These are phyloP conservation scores for Diaporthe batatas DNA, from an alignment of 2,329 filamentous ascomycete genomes.

Conservation along the genomic window DNA sequence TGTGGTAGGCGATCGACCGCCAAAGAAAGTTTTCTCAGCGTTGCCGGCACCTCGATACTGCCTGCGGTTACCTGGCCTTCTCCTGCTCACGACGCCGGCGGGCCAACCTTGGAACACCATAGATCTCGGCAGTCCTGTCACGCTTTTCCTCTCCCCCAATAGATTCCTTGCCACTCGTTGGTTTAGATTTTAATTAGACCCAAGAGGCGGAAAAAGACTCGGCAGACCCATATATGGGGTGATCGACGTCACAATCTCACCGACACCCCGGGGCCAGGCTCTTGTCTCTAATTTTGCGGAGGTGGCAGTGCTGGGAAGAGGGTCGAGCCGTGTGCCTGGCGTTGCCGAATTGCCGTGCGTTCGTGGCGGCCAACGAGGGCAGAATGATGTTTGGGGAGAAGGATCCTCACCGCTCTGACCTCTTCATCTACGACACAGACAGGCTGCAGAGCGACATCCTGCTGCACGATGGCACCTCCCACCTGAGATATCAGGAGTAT, in stretches of 20 bases:
- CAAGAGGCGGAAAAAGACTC: background rate
- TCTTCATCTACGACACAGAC: constrained; percentile 55
- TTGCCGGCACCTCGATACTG: constrained; percentile 5
- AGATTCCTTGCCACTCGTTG: constrained; percentile 16
- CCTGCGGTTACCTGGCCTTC: constrained; percentile 4
- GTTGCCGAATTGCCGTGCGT: constrained; percentile 24
- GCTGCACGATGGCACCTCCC: constrained; percentile 50
- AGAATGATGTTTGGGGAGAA: constrained; percentile 25
- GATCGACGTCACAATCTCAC: constrained; percentile 25
- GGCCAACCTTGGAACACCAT: background rate
- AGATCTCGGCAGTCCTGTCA: constrained; percentile 4
- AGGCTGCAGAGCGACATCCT: constrained; percentile 52
- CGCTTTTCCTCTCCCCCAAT: background rate
- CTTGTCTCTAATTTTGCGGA: constrained; percentile 16
- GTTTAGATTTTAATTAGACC: background rate
- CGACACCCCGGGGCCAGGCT: constrained; percentile 19
- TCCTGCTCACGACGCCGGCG: constrained; percentile 10
- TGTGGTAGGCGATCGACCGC: constrained; percentile 3
- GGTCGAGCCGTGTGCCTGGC: constrained; percentile 4
- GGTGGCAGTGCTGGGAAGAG: constrained; percentile 33
- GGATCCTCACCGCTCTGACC: constrained; percentile 47
- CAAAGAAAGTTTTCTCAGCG: constrained; percentile 20
- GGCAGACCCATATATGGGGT: constrained; percentile 1
- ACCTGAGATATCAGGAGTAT: constrained; percentile 56
- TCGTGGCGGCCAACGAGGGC: constrained; percentile 13